These are phyloP conservation scores for Colletotrichum viniferum DNA, from an alignment of 2,329 filamentous ascomycete genomes.

Conservation along the genomic window DNA sequence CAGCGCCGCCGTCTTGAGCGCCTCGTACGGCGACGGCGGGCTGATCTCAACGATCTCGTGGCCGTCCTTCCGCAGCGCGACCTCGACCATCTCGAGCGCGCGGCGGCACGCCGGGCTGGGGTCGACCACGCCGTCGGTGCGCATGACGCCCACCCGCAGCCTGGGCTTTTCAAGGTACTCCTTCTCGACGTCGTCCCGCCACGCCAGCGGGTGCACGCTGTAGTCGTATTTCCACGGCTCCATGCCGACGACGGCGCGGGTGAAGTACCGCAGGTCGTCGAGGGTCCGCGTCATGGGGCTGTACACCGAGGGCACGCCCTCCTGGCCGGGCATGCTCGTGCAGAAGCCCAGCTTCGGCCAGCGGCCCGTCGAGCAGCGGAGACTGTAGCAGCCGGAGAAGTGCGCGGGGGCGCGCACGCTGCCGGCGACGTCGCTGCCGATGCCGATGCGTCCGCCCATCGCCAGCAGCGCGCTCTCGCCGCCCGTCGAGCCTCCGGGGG, in stretches of 20 bases:
- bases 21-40: slow-evolving; percentile 75
- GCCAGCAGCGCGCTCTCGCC: slow-evolving; percentile 85
- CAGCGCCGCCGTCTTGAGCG: slow-evolving; percentile 75
- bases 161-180: slow-evolving; percentile 65
- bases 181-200: slow-evolving; percentile 67
- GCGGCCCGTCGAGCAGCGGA: slow-evolving; percentile 85
- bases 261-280: slow-evolving; percentile 84
- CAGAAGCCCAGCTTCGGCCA: slow-evolving; percentile 87
- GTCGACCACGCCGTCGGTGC: slow-evolving; percentile 82
- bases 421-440: slow-evolving; percentile 90
- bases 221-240: slow-evolving; percentile 90
- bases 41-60: slow-evolving; percentile 72
- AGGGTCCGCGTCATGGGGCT: slow-evolving; percentile 91
- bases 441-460: slow-evolving; percentile 82
- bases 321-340: slow-evolving; percentile 91
- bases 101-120: slow-evolving; percentile 84
- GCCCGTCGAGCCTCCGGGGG: slow-evolving; percentile 87
- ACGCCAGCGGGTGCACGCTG: slow-evolving; percentile 82
- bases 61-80: slow-evolving; percentile 71
- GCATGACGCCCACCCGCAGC: slow-evolving; percentile 77
- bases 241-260: slow-evolving; percentile 77
- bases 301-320: slow-evolving; percentile 87
- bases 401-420: slow-evolving; percentile 87
- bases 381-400: slow-evolving; percentile 86
- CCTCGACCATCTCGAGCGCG: slow-evolving; percentile 73